Conservation (phyloP, 352 stramenopile species). For the Plasmopara muralis region DNA sequence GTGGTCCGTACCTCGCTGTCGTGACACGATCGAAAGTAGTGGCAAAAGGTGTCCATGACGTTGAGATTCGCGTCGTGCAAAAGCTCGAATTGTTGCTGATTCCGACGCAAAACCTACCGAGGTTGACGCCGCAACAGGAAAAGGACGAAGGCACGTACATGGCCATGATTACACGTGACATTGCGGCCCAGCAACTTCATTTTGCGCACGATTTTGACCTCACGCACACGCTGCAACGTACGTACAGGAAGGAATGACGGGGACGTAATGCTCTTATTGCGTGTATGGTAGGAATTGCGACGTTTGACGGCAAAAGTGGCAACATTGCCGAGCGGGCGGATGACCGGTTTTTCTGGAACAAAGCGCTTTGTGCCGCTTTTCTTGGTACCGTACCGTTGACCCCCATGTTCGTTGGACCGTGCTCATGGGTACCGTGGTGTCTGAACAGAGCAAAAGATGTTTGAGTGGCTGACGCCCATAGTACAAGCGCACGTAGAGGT, state of each 20-base stretch:
- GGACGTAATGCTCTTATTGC: background rate
- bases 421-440: conserved; percentile 1
- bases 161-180: conserved; percentile 49
- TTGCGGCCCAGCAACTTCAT: conserved; percentile 58
- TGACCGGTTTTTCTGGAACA: conserved; percentile 92
- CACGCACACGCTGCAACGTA: conserved; percentile 75
- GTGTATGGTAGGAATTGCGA: conserved; percentile 36
- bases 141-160: conserved; percentile 58
- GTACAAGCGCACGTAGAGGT: conserved; percentile 60
- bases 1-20: conserved; percentile 60
- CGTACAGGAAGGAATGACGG: background rate
- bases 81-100: conserved; percentile 63
- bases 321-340: conserved; percentile 74
- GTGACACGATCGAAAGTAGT: conserved; percentile 62
- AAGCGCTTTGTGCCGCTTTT: conserved; percentile 51
- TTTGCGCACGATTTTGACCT: conserved; percentile 74
- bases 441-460: conserved; percentile 60
- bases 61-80: conserved; percentile 50
- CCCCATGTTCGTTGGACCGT: background rate
- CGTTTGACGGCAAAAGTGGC: conserved; percentile 40
- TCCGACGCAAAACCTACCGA: conserved; percentile 48
- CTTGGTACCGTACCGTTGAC: conserved; percentile 27
- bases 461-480: conserved; percentile 75
- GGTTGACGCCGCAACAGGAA: conserved; percentile 41
- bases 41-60: conserved; percentile 39